Percentiles rank a stretch among this genome's conserved stretches.
Conservation (phyloP, 2,329 filamentous ascomycete genomes). For the Knufia petricola region DNA sequence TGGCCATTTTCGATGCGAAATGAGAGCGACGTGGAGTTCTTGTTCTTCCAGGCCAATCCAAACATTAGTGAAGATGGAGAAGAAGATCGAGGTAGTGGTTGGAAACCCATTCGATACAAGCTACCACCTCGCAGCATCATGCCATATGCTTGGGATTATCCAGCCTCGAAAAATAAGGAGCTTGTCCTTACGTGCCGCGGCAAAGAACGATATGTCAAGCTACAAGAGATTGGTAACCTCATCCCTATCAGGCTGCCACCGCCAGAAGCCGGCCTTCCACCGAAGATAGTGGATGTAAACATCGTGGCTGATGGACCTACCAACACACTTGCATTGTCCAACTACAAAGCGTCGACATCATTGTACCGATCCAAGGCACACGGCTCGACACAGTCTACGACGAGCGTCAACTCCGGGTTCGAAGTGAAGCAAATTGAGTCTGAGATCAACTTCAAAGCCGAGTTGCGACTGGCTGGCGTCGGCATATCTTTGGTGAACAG, state of each 20-base stretch:
- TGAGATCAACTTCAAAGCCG: slow-evolving; percentile 77
- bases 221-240: slow-evolving; percentile 92
- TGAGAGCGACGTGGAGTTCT: slow-evolving; percentile 92
- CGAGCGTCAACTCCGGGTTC: slow-evolving; percentile 60
- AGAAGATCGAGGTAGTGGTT: slow-evolving; percentile 65
- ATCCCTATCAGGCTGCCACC: slow-evolving; percentile 83
- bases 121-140: slow-evolving; percentile 92
- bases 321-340: slow-evolving; percentile 86
- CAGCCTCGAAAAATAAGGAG: slow-evolving; percentile 91
- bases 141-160: slow-evolving; percentile 99
- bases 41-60: slow-evolving; percentile 90
- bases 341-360: slow-evolving; percentile 87
- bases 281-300: slow-evolving; percentile 92
- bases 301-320: slow-evolving; percentile 92
- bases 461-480: slow-evolving; percentile 78
- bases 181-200: slow-evolving; percentile 70
- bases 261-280: slow-evolving; percentile 49
- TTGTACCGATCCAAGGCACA: slow-evolving; percentile 62
- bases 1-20: slow-evolving; percentile 99
- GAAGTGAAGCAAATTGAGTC: slow-evolving; percentile 90
- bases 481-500: slow-evolving; percentile 90
- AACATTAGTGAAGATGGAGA: slow-evolving; percentile 83
- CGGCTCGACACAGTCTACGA: slow-evolving; percentile 44
- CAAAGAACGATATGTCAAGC: slow-evolving; percentile 81
- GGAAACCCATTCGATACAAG: slow-evolving; percentile 86